Evolutionary conservation across 177 flowering plant genomes (phyloP).

Genomic region (Telopea speciosissima): DNA sequence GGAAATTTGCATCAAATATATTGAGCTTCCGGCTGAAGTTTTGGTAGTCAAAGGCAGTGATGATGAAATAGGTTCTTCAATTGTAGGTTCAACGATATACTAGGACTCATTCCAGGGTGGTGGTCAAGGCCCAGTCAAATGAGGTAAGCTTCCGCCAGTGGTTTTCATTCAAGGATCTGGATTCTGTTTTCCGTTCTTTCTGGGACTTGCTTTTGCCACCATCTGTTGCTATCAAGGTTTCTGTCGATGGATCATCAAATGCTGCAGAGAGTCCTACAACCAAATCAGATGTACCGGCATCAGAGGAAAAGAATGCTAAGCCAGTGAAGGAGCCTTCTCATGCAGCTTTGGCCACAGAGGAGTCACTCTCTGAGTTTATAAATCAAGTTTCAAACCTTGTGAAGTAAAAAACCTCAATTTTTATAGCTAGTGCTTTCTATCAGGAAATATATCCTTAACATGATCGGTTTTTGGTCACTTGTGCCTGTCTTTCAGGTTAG

Average conservation of each 20-base stretch:
- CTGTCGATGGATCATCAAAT: slow-evolving; percentile 44
- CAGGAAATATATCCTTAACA: not conserved
- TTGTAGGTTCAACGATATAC: slow-evolving; percentile 20
- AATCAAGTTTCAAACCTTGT: slow-evolving; percentile 61
- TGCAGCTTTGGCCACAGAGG: slow-evolving; percentile 39
- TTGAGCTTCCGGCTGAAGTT: not conserved
- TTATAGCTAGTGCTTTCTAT: not conserved
- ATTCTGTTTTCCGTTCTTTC: slow-evolving; percentile 23
- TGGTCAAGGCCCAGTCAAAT: slow-evolving; percentile 44
- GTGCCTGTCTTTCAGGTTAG: slow-evolving; percentile 46
- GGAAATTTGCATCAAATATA: not conserved
- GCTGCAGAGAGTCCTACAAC: slow-evolving; percentile 23
- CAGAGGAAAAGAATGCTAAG: slow-evolving; percentile 25
- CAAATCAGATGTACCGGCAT: slow-evolving; percentile 21
- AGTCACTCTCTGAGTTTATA: slow-evolving; percentile 53
- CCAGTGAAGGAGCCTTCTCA: slow-evolving; percentile 27
- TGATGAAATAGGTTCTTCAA: not conserved
- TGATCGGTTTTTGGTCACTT: slow-evolving; percentile 6
- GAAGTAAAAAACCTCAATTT: slow-evolving; percentile 17
- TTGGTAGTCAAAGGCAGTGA: not conserved
- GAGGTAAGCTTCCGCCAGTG: slow-evolving; percentile 46
- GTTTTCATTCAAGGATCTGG: slow-evolving; percentile 24
- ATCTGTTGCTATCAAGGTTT: slow-evolving; percentile 44
- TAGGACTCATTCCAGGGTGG: not conserved
- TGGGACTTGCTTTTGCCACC: slow-evolving; percentile 22